phyloP scores from a whole-genome alignment of 352 stramenopile genomes.

The Globisporangium nodosum region DNA sequence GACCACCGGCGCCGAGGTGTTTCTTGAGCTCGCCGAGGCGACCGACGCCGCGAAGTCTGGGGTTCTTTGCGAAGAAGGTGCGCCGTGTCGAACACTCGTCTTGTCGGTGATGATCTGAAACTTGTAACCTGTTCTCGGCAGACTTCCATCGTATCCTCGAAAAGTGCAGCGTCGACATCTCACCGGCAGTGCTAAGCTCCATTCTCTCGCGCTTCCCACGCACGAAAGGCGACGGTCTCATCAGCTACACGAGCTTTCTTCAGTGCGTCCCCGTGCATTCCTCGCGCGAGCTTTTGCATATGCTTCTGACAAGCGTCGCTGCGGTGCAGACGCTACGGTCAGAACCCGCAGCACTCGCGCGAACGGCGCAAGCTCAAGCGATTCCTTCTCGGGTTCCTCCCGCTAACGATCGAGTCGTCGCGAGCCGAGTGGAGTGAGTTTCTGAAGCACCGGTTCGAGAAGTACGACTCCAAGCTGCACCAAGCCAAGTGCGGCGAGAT shows the following conservation, averaged over 20 bases:
- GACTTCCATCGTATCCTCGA: slow-evolving; percentile 35
- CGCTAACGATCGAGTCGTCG: not conserved
- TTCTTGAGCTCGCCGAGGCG: slow-evolving; percentile 40
- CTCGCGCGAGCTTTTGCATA: not conserved
- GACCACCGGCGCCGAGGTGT: slow-evolving; percentile 45
- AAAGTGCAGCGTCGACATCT: slow-evolving; percentile 26
- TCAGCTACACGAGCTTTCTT: slow-evolving; percentile 47
- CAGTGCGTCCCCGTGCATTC: slow-evolving; percentile 20
- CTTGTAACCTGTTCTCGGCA: slow-evolving; percentile 2
- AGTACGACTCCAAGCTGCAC: slow-evolving; percentile 34
- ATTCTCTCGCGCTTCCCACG: slow-evolving; percentile 51
- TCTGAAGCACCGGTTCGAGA: slow-evolving; percentile 28
- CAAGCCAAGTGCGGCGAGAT: slow-evolving; percentile 19
- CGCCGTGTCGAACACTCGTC: too few species aligned
- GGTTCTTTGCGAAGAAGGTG: slow-evolving; percentile 37
- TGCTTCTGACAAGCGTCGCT: not conserved
- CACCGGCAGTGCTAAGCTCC: slow-evolving; percentile 20
- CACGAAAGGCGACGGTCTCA: slow-evolving; percentile 14
- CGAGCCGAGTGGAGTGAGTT: slow-evolving; percentile 11
- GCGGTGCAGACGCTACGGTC: slow-evolving; percentile 32
- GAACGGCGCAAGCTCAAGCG: slow-evolving; percentile 37
- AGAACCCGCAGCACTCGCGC: slow-evolving; percentile 34
- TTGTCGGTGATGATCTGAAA: not conserved
- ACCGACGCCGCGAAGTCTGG: slow-evolving; percentile 30
- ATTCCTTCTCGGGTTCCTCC: slow-evolving; percentile 17